Conservation (phyloP, 495 filamentous ascomycete genomes). For the Xylaria castorea region DNA sequence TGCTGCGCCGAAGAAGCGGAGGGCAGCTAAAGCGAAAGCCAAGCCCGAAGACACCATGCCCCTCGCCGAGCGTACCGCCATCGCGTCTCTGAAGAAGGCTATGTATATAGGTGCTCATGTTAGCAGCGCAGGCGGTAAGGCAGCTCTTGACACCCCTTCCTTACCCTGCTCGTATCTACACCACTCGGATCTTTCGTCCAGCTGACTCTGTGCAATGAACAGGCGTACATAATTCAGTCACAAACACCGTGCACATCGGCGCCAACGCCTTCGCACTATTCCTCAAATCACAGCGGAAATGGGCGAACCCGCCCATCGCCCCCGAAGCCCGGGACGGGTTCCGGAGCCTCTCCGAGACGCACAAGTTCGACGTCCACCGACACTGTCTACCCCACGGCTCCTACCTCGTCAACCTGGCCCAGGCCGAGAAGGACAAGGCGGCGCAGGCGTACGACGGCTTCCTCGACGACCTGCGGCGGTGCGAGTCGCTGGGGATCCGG, state of each 20-base stretch:
- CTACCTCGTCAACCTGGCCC: conserved; percentile 94
- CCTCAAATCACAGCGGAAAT: conserved; percentile 94
- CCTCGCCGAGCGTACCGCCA: conserved; percentile 69
- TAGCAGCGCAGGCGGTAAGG: conserved; percentile 80
- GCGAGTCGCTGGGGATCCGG: conserved; percentile 84
- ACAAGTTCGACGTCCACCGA: conserved; percentile 72
- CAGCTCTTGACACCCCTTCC: conserved; percentile 16
- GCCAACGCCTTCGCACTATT: conserved; percentile 94
- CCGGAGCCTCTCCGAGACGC: conserved; percentile 65
- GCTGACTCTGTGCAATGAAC: background rate
- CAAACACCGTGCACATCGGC: conserved; percentile 80
- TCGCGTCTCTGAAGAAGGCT: conserved; percentile 62
- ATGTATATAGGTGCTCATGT: conserved; percentile 95
- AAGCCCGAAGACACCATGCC: conserved; percentile 63
- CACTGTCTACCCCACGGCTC: conserved; percentile 90
- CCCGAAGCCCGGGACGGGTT: conserved; percentile 72
- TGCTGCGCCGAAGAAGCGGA: conserved; percentile 48
- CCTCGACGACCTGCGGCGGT: conserved; percentile 85
- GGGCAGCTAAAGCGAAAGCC: conserved; percentile 49
- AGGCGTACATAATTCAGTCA: conserved; percentile 86
- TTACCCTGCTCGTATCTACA: background rate
- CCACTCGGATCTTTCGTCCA: background rate
- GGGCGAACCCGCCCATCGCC: conserved; percentile 81
- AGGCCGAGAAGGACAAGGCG: conserved; percentile 77
- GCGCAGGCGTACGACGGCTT: conserved; percentile 88